Evolutionary conservation across 2,329 filamentous ascomycete species (phyloP).

Genomic region (Calonectria crousiana): DNA sequence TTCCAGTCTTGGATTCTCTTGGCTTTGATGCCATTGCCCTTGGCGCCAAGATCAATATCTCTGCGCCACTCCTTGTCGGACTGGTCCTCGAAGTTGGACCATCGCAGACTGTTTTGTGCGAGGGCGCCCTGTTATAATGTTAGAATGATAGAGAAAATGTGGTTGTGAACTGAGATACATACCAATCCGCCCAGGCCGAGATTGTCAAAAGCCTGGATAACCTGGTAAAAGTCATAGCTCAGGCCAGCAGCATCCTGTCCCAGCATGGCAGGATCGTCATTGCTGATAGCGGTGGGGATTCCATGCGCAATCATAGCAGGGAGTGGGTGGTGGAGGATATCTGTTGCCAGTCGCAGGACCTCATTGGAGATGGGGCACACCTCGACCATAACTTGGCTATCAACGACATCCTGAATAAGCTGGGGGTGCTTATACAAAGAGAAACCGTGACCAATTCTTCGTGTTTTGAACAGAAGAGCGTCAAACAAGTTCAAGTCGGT

Average conservation of each 20-base stretch:
- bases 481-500: slow-evolving; percentile 77
- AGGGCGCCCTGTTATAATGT: slow-evolving; percentile 6
- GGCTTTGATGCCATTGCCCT: not conserved
- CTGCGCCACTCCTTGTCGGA: not conserved
- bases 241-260: slow-evolving; percentile 60
- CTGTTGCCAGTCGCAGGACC: slow-evolving; percentile 70
- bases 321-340: slow-evolving; percentile 72
- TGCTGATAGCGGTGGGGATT: slow-evolving; percentile 63
- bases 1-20: slow-evolving; percentile 11
- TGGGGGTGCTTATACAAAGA: slow-evolving; percentile 76
- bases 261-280: slow-evolving; percentile 18
- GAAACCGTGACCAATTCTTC: slow-evolving; percentile 76
- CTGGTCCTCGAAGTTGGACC: slow-evolving; percentile 18
- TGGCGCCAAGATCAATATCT: slow-evolving; percentile 7
- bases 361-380: slow-evolving; percentile 77
- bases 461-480: slow-evolving; percentile 73
- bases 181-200: slow-evolving; percentile 61
- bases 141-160: not conserved
- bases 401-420: slow-evolving; percentile 74
- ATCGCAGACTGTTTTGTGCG: slow-evolving; percentile 9
- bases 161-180: not conserved
- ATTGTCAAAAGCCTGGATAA: slow-evolving; percentile 75
- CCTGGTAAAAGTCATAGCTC: slow-evolving; percentile 78
- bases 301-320: slow-evolving; percentile 74
- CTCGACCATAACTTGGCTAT: slow-evolving; percentile 75